A percentile compares a stretch with the other conserved stretches of the same genome.
phyloP scores from a whole-genome alignment of 352 stramenopile genomes.

The Globisporangium splendens region DNA sequence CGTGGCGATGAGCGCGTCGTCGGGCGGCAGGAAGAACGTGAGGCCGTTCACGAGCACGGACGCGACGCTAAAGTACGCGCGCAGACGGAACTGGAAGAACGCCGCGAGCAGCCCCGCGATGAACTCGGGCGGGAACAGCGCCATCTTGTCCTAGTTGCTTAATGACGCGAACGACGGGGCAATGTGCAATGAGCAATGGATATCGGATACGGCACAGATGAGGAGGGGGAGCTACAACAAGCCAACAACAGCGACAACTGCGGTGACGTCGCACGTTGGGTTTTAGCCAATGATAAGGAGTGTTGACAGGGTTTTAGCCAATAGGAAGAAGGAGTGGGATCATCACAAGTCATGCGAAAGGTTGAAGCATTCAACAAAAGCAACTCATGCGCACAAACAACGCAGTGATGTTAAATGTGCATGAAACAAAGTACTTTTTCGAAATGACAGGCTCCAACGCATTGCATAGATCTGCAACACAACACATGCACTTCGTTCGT shows the following conservation, averaged over 20 bases:
- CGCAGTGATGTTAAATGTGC: no score
- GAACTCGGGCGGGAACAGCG: slow-evolving; percentile 75
- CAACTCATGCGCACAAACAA: no score
- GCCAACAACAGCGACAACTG: neutral
- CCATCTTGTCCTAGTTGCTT: slow-evolving; percentile 44
- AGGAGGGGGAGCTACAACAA: neutral
- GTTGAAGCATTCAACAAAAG: no score
- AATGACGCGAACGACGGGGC: slow-evolving; percentile 1
- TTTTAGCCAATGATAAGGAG: slow-evolving; percentile 7
- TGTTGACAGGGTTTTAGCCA: no score
- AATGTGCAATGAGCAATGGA: neutral
- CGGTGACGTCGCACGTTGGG: neutral
- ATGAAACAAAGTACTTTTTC: no score
- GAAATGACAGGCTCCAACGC: no score
- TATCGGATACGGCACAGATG: neutral
- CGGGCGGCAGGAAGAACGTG: slow-evolving; percentile 73
- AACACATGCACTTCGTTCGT: no score
- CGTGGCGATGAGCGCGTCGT: slow-evolving; percentile 63
- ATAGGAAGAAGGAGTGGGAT: no score
- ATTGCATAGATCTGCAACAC: no score
- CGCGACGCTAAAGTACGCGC: slow-evolving; percentile 52
- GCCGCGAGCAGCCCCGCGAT: slow-evolving; percentile 59
- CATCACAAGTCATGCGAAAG: no score
- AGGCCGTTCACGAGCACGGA: slow-evolving; percentile 56
- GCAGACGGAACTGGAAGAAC: slow-evolving; percentile 71